A percentile compares a stretch with the other conserved stretches of the same genome.
phyloP scores from a whole-genome alignment of 2,329 filamentous ascomycete genomes.

The Xylariaceae sp. region DNA sequence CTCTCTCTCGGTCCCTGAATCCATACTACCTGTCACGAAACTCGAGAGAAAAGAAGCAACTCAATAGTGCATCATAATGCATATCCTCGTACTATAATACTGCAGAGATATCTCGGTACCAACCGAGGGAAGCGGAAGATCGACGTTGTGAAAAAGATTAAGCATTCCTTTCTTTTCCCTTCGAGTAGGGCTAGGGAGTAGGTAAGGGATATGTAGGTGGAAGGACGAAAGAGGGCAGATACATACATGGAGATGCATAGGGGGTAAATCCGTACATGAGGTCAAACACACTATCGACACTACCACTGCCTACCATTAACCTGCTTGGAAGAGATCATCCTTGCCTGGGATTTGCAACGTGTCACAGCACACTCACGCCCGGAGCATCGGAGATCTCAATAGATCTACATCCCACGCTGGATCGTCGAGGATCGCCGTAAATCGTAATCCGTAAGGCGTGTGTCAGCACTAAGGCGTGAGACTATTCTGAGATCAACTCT shows the following conservation, averaged over 20 bases:
- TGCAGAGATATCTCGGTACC: neutral
- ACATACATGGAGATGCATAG: too few relatives aligned
- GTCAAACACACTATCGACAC: neutral
- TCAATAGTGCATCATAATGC: neutral
- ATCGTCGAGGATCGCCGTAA: neutral
- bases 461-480: neutral
- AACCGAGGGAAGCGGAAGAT: neutral
- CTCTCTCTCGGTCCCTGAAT: too few relatives aligned
- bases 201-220: neutral
- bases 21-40: too few relatives aligned
- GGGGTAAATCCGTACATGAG: neutral
- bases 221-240: too few relatives aligned
- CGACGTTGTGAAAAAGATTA: neutral
- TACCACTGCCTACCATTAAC: neutral
- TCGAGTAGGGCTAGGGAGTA: neutral
- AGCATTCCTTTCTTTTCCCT: neutral
- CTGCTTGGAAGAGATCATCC: constrained; percentile 7
- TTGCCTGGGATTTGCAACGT: constrained; percentile 4
- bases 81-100: neutral
- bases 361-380: constrained; percentile 6
- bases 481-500: neutral
- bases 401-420: constrained; percentile 8
- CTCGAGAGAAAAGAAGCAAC: neutral
- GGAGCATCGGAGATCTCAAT: neutral
- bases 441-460: neutral